These are phyloP conservation scores for Luzula sylvatica DNA, from an alignment of 176 grass and related monocot genomes.

Conservation along the genomic window DNA sequence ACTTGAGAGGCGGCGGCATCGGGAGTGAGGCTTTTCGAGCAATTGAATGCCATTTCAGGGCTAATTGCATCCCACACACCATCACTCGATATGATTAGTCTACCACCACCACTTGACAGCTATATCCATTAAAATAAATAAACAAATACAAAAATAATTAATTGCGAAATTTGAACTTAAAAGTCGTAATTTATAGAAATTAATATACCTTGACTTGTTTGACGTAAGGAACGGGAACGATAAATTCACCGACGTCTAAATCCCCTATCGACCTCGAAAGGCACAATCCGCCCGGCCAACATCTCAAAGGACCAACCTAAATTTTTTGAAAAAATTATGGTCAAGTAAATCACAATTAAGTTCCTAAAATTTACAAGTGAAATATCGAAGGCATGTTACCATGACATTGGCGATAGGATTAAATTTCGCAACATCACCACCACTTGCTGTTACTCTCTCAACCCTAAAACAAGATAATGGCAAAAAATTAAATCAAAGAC, in stretches of 20 bases:
- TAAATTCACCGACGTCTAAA: too few species aligned
- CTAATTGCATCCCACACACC: slow-evolving; percentile 91
- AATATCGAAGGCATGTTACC: slow-evolving; percentile 37
- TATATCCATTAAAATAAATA: slow-evolving; percentile 26
- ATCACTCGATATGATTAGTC: slow-evolving; percentile 82
- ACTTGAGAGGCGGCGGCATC: slow-evolving; percentile 57
- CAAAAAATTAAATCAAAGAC: too few species aligned
- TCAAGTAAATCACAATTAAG: too few species aligned
- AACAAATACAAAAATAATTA: slow-evolving; percentile 7
- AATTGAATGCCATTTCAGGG: slow-evolving; percentile 54
- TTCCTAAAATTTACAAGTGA: slow-evolving; percentile 1
- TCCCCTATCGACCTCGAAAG: slow-evolving; percentile 97
- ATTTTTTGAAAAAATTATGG: slow-evolving; percentile 5
- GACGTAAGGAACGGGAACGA: too few species aligned
- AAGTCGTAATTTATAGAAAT: too few species aligned
- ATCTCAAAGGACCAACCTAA: slow-evolving; percentile 88
- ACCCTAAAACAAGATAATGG: too few species aligned
- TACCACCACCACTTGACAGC: slow-evolving; percentile 66
- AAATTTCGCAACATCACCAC: slow-evolving; percentile 79
- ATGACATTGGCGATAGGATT: slow-evolving; percentile 66
- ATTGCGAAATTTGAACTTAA: neutral
- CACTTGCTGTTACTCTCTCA: slow-evolving; percentile 61
- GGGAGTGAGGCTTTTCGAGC: slow-evolving; percentile 40
- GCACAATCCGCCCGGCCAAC: too few species aligned
- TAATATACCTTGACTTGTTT: too few species aligned